These are phyloP conservation scores for Trametes versicolor DNA, from an alignment of 1,284 basidiomycete genomes.

Conservation along the genomic window DNA sequence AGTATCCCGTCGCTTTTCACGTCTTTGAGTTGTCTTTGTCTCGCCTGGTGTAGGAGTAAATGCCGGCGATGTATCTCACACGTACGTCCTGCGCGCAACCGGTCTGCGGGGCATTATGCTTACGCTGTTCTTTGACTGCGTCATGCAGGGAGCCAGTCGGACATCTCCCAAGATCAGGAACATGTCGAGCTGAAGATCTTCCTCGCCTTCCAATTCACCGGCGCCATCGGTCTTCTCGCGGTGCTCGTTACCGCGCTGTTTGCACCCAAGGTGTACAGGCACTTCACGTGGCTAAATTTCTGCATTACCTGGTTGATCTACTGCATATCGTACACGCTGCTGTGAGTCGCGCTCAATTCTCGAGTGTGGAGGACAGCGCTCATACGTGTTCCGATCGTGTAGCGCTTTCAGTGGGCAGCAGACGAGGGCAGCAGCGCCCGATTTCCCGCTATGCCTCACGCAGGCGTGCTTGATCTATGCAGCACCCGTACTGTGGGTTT, in stretches of 20 bases:
- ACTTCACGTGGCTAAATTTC: conserved; percentile 50
- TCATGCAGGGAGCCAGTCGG: conserved; percentile 1
- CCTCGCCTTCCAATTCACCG: conserved; percentile 44
- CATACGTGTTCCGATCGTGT: neutral
- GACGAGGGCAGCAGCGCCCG: conserved; percentile 27
- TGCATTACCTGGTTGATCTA: conserved; percentile 49
- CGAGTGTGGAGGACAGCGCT: neutral
- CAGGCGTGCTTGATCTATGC: conserved; percentile 47
- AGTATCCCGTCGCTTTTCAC: conserved; percentile 17
- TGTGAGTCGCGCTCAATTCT: conserved; percentile 29
- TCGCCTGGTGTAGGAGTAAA: conserved; percentile 2
- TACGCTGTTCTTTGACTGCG: no score
- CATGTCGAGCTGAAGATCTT: conserved; percentile 40
- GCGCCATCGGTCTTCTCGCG: conserved; percentile 42
- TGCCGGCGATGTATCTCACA: conserved; percentile 11
- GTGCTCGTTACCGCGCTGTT: conserved; percentile 44
- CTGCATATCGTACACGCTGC: conserved; percentile 46
- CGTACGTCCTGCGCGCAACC: conserved; percentile 3
- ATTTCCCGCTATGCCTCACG: conserved; percentile 41
- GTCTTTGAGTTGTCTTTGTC: conserved; percentile 10
- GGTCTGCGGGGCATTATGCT: neutral
- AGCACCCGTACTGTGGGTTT: conserved; percentile 45
- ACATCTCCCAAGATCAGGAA: conserved; percentile 11
- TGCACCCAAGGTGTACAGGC: conserved; percentile 42
- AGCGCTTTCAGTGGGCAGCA: conserved; percentile 35